phyloP scores from a whole-genome alignment of 371 early-diverging fungal species.

The Haplosporangium sp. region DNA sequence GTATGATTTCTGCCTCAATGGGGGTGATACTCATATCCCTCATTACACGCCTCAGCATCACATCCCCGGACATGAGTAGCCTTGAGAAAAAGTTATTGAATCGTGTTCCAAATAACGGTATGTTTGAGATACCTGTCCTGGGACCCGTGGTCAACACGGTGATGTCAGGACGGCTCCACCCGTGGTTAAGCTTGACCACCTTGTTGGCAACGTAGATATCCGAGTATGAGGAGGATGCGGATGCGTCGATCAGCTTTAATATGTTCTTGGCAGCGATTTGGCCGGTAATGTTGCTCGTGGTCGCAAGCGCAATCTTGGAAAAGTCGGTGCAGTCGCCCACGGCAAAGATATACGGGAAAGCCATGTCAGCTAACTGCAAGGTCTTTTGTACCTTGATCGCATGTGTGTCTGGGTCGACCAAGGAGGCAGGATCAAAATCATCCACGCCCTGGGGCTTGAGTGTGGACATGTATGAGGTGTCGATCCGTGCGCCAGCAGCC shows the following conservation, averaged over 20 bases:
- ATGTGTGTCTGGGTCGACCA: slow-evolving; percentile 41
- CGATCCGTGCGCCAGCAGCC: slow-evolving; percentile 56
- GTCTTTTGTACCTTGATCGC: slow-evolving; percentile 69
- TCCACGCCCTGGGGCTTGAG: slow-evolving; percentile 50
- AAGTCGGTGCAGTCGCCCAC: slow-evolving; percentile 76
- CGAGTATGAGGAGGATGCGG: background rate
- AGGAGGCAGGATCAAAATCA: slow-evolving; percentile 19
- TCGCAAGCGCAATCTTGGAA: slow-evolving; percentile 31
- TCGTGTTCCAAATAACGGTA: slow-evolving; percentile 34
- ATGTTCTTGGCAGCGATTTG: slow-evolving; percentile 38
- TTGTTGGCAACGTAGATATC: background rate
- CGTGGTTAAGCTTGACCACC: slow-evolving; percentile 14
- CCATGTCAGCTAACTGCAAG: slow-evolving; percentile 68
- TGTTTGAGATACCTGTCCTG: slow-evolving; percentile 12
- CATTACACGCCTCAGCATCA: slow-evolving; percentile 6
- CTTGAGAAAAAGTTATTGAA: slow-evolving; percentile 24
- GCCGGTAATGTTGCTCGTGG: slow-evolving; percentile 12
- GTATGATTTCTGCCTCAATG: too few species aligned
- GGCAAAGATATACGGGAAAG: slow-evolving; percentile 71
- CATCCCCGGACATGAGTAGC: slow-evolving; percentile 38
- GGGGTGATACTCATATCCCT: too few species aligned
- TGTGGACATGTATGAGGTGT: slow-evolving; percentile 59
- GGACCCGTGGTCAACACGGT: slow-evolving; percentile 45
- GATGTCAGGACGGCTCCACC: background rate
- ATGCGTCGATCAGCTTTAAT: slow-evolving; percentile 16